phyloP scores from a whole-genome alignment of 495 filamentous ascomycete genomes.

The Cudoniella acicularis region DNA sequence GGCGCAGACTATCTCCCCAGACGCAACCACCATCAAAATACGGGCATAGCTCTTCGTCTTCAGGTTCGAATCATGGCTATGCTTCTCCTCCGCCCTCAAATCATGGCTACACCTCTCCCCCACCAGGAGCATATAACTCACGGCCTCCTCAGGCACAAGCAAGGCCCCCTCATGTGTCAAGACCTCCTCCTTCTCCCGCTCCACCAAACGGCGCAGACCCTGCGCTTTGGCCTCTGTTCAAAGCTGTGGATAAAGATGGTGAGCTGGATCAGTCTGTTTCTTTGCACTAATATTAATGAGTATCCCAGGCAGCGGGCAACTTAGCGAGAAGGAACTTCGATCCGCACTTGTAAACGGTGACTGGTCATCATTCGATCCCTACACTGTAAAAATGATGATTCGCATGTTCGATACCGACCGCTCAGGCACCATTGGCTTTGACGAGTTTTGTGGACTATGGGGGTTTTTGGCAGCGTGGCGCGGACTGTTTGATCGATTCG shows the following conservation, averaged over 20 bases:
- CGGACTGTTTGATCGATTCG: conserved; percentile 91
- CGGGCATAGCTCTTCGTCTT: conserved; percentile 17
- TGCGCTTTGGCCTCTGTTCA: conserved; percentile 79
- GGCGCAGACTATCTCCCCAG: conserved; percentile 18
- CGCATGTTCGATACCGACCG: conserved; percentile 95
- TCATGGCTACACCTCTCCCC: conserved; percentile 33
- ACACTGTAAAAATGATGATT: conserved; percentile 98
- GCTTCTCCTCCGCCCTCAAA: conserved; percentile 12
- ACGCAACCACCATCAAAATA: conserved; percentile 25
- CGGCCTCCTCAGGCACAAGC: conserved; percentile 32
- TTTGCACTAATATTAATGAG: conserved; percentile 4
- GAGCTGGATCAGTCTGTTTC: not conserved
- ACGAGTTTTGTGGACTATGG: conserved; percentile 96
- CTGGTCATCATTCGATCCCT: conserved; percentile 89
- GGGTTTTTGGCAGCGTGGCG: conserved; percentile 93
- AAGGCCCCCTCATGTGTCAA: conserved; percentile 18
- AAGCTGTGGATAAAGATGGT: conserved; percentile 84
- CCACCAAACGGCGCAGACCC: conserved; percentile 65
- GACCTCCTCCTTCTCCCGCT: conserved; percentile 49
- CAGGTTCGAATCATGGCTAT: conserved; percentile 16
- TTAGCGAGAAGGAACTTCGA: conserved; percentile 84
- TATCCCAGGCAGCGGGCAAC: conserved; percentile 63
- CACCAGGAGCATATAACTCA: conserved; percentile 40
- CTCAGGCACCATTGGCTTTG: conserved; percentile 83
- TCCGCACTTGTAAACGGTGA: conserved; percentile 95